Base-by-base conservation (phyloP, 371 early-diverging fungal species). In the Mucor plumbeus region DNA sequence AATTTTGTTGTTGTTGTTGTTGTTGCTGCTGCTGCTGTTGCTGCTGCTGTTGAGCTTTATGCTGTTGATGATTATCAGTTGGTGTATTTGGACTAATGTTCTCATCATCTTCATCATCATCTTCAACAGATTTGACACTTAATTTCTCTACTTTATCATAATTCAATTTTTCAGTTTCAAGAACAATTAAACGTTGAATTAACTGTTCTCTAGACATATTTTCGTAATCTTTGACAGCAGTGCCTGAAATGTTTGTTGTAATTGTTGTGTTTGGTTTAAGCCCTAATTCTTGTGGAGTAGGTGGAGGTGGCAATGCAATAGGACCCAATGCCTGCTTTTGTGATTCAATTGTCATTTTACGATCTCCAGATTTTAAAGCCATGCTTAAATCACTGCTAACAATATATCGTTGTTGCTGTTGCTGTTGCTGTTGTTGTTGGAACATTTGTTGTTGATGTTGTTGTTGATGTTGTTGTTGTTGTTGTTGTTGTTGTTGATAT, bases 221-320 rank as follows among this genome's bases (percentile, higher is more conserved):
- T 19, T 67, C 47, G 33, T 63, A 71, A 13, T 67, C 54, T 10
- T 63, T 63, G 3, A 61, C 69, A 11, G 43, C 39, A 6, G 63
- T 61, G 14, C 63, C 50, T 26, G 60, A 15, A 31, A 31, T 43
- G 5, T 7, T 34, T 38, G 63, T 15, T 62, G 38, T 33, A 34
- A 44, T 57, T 43, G 34, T 7, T 44, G 57, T 33, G 39, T 10
- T 19, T 44, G 36, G 47, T 36, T 71, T 44, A 1, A 76, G 61
- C 0, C 77, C 77, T 14, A 80, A 55, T 53, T 80, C 80, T 10
- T 75, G 75, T 34, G 77, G 77, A 34, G 80, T 77, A 1, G 81
- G 81, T 34, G 72, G 75, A 9, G 77, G 77, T 5, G 77, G 78
- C 19, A 77, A 60, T 14, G 65, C 53, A 44, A 79, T 69, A 5